Base-by-base conservation (phyloP, 495 filamentous ascomycete species). In the Aspergillus indologenus region DNA sequence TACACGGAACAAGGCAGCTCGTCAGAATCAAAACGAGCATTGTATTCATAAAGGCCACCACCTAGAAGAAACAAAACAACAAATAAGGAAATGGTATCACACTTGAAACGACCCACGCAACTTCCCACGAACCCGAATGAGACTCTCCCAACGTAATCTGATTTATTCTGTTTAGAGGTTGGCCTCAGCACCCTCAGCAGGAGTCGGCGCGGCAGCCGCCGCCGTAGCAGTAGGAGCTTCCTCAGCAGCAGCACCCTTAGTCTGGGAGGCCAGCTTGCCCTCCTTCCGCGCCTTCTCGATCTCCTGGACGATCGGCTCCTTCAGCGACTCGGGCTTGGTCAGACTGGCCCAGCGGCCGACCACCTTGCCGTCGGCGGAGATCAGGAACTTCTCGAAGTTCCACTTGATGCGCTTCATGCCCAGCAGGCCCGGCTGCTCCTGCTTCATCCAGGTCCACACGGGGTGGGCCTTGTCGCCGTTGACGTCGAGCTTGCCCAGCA, bases 361-460 rank as follows among this genome's bases (percentile, higher is more conserved):
- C 24, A 97, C 92, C 73, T 87, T 81, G 3, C 93, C 93, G 71
- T 96, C 90, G 54, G 81, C 81, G n/a, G 85, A 86, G 56, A 98
- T 79, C 62, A 98, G 75, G 72, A 96, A 98, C 83, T 98, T 98
- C 80, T 98, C 95, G 74, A 96, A 95, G 71, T 93, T 96, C 91
- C 92, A 96, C 87, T 96, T 95, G 64, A 98, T 80, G 40, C 86
- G 68, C 85, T 92, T 92, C 67, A 97, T 62, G 20, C 94, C 94
- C 68, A 96, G 65, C 6, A 96, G 49, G 18, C 95, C 92, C 1
- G 94, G 86, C 75, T 88, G 84, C 77, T 90, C 79, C 34, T 80
- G 79, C 85, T 98, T 99, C 75, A 99, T 72, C 86, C 90, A 98
- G 68, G 88, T 83, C 71, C 79, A 98, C 43, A 97, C 66, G 1